Evolutionary conservation across 2,329 filamentous ascomycete genomes (phyloP), one percentile per base, ranked within the genome.

Genomic region (Fonsecaea pedrosoi): DNA sequence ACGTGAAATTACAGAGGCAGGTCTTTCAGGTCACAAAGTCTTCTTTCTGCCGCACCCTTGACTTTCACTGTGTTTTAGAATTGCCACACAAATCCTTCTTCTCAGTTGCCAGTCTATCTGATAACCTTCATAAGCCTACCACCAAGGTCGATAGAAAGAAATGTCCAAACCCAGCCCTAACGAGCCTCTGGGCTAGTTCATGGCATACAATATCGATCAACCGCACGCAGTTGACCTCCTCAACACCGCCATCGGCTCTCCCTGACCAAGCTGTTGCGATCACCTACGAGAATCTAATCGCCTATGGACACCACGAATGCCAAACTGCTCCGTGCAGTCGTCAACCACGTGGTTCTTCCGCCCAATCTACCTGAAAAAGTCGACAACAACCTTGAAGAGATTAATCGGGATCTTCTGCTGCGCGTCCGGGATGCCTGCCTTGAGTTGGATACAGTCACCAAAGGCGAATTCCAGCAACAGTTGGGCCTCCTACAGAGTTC

Each of bases 261-360:
- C 21, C 18, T 25, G 5, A 9, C 21, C 45, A 12, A 45, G n/a
- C n/a, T n/a, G 7, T 18, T 18, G 2, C 40, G 5, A 4, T 5
- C 40, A 32, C 32, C 45, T 45, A 53, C 57, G 21, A 18, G 45
- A 45, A 8, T 18, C 21, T 50, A 18, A 25, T 21, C 57, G 10
- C 37, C 40, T 15, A 60, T 37, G 57, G 30, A 7, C 15, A 21
- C 40, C 21, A 8, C 34, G 13, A 13, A 18, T 54, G 32, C 21
- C 34, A 59, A 54, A 58, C 30, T 62, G 21, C 64, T 66, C n/a
- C 53, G 42, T 9, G 59, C 37, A 10, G 59, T 77, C 13, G 74
- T 78, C 66, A 73, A 78, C 38, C 80, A 82, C 50, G 65, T 79
- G 15, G 75, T 75, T 0, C 70, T 82, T 0, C 80, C 80, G 2